Evolutionary conservation across 805 yeast species (phyloP), one percentile per base, ranked within the genome.

Genomic region (Ogataea zsoltii): DNA sequence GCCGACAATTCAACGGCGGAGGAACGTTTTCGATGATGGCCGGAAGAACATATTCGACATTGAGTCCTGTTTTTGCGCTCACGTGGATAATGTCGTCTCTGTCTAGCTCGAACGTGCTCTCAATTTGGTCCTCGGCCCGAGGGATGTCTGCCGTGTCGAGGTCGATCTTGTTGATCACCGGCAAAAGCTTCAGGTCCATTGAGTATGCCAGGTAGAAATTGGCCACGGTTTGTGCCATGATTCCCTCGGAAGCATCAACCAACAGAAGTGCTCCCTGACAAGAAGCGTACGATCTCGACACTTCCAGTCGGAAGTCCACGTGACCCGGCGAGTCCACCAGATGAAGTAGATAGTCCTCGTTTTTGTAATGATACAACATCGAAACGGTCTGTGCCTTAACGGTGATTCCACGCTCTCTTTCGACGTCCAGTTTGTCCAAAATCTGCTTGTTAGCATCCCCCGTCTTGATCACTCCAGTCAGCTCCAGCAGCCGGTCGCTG

Each of bases 151-250:
- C 97, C 29, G 82, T 86, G 49, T 85, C 94, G 43, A 92, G 69
- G 67, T 92, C 99, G 38, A 92, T 85, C 60, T 92, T 92, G 69
- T 92, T 92, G 41, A 92, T 87, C 14, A 92, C 88, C 0, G 99
- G 98, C 1, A 92, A 75, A 52, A 92, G 70, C 54, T 82, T 82
- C 50, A 94, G 75, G 9, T 84, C 87, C 82, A 89, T 77, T 45
- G 92, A 84, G 60, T 86, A 85, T 0, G 98, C 99, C 45, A 92
- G 72, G 59, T 85, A 88, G 67, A 88, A 92, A 64, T 94, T 92
- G 18, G 99, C 97, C n/a, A 92, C 97, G 0, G 99, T 94, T 64
- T 92, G 99, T 0, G 98, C 98, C 64, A 90, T 97, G 3, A 92
- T 90, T 41, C 98, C 98, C 60, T 94, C 97, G 2, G 92, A 77